Base-by-base conservation (phyloP, 2,329 filamentous ascomycete species). In the Aureobasidium sp. region DNA sequence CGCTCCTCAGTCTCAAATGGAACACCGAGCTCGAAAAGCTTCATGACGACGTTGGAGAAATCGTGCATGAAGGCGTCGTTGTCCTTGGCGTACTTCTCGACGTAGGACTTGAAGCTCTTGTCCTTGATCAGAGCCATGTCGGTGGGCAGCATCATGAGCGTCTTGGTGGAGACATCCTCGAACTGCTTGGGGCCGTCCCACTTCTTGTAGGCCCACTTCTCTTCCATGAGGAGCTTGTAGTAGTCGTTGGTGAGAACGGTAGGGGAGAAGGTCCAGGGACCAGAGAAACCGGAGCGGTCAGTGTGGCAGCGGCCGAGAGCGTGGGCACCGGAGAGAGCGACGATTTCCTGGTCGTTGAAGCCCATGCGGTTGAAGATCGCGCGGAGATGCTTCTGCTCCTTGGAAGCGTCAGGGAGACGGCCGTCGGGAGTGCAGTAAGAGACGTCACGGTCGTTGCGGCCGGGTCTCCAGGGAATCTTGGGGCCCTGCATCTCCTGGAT, bases 401-500 rank as follows among this genome's bases (percentile, higher is more conserved):
- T 85, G 69, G 85, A 75, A 57, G 83, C 93, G 74, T 99, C 91
- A 66, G 92, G 89, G 25, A 91, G 82, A 75, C 93, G 91, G 67
- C 94, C 94, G 72, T 97, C 92, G 55, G 94, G 94, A 32, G 94
- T 96, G 84, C 92, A 97, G 75, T 86, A 90, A 63, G 86, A 77
- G 34, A 89, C 78, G 68, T 97, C 92, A 69, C 83, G 82, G 77
- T 99, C 93, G 63, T 76, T 66, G 70, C 93, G 91, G 71, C 93
- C 93, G 55, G 93, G 90, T 70, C 93, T 85, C 87, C 86, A 99
- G 64, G 91, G 90, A 68, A 99, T 86, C 70, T 81, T 78, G 65
- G 93, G 93, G 7, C 93, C 93, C 74, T 92, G 85, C 87, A 97
- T 93, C 79, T 99, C 93, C 79, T 97, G 93, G 74, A 97, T 86